Conservation (phyloP, 441 rosid genomes). For the Gossypium schwendimanii region DNA sequence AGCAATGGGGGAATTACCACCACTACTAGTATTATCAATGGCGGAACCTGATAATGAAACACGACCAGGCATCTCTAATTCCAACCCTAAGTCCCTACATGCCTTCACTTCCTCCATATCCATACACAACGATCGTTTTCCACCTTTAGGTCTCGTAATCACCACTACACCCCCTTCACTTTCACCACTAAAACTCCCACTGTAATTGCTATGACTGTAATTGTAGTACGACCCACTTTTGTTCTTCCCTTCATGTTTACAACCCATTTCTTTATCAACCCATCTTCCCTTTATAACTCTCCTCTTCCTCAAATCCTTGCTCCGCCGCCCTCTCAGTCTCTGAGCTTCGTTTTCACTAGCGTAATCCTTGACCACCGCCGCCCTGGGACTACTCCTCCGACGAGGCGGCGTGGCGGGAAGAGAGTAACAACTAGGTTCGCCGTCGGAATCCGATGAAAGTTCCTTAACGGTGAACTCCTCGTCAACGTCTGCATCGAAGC, state of each 20-base stretch:
- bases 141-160: constrained; percentile 66
- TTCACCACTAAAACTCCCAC: constrained; percentile 45
- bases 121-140: constrained; percentile 55
- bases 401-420: constrained; percentile 10
- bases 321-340: constrained; percentile 8
- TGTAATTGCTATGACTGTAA: constrained; percentile 7
- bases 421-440: constrained; percentile 7
- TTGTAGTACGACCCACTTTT: constrained; percentile 10
- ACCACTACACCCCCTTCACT: constrained; percentile 49
- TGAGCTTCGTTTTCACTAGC: constrained; percentile 16
- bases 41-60: constrained; percentile 39
- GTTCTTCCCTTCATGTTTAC: constrained; percentile 3
- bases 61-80: constrained; percentile 48
- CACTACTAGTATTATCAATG: constrained; percentile 52
- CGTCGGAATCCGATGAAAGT: constrained; percentile 11
- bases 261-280: background rate
- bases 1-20: constrained; percentile 73
- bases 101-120: constrained; percentile 69
- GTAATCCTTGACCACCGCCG: constrained; percentile 1
- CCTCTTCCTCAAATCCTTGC: constrained; percentile 31
- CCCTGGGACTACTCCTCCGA: background rate
- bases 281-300: constrained; percentile 24
- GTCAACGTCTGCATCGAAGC: constrained; percentile 16
- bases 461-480: constrained; percentile 10
- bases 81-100: constrained; percentile 64